Conservation (phyloP, 163 green algal species). For the Chlamydomonas reinhardtii region DNA sequence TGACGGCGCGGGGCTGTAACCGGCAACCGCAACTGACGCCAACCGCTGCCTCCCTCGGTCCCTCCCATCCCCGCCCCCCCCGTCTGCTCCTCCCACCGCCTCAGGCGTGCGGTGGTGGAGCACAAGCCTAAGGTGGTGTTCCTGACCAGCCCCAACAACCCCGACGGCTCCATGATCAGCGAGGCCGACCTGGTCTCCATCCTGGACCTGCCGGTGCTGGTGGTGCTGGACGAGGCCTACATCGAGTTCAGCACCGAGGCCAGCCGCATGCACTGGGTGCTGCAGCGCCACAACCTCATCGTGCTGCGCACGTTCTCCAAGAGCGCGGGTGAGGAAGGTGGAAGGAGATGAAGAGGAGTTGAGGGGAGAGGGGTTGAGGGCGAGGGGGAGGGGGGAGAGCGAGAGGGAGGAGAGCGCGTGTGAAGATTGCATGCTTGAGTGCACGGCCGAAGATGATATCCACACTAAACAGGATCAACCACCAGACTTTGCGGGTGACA, state of each 20-base stretch:
- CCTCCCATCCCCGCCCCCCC: no score
- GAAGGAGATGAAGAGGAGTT: background rate
- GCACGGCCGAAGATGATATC: no score
- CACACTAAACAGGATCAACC: no score
- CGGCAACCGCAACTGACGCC: no score
- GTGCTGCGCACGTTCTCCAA: slow-evolving; percentile 99
- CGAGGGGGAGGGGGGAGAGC: background rate
- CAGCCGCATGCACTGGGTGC: slow-evolving; percentile 88
- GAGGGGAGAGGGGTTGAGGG: background rate
- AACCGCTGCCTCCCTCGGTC: no score
- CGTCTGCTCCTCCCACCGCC: background rate
- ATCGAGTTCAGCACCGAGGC: slow-evolving; percentile 93
- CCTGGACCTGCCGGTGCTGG: slow-evolving; percentile 89
- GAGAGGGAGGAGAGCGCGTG: background rate
- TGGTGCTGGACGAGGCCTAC: slow-evolving; percentile 99
- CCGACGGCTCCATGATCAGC: slow-evolving; percentile 92
- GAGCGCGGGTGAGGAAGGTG: slow-evolving; percentile 77
- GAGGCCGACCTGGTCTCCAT: slow-evolving; percentile 71
- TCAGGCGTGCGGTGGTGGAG: slow-evolving; percentile 81
- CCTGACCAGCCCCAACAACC: slow-evolving; percentile 99
- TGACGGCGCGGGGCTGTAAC: no score
- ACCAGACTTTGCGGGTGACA: no score
- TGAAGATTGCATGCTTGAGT: no score
- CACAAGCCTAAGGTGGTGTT: slow-evolving; percentile 97
- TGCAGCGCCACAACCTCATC: slow-evolving; percentile 90